Conservation (phyloP, 2,329 filamentous ascomycete genomes). For the Cyphellophora europaea region DNA sequence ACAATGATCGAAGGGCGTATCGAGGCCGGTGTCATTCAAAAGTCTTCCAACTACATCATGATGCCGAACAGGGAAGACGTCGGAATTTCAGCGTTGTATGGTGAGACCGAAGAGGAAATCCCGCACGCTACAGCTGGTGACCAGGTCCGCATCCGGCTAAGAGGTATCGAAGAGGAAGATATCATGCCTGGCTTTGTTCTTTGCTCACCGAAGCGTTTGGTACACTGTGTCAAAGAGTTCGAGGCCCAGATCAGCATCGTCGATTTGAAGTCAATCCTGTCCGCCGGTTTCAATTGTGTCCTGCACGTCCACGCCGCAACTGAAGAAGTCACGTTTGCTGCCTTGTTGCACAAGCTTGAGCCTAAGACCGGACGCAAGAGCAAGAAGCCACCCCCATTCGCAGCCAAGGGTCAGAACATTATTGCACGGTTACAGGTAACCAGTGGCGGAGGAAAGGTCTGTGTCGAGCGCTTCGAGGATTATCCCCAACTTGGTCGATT, state of each 20-base stretch:
- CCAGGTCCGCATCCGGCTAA: slow-evolving; percentile 83
- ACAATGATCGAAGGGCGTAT: slow-evolving; percentile 98
- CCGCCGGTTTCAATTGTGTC: slow-evolving; percentile 94
- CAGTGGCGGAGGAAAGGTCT: slow-evolving; percentile 76
- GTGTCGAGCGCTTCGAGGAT: slow-evolving; percentile 90
- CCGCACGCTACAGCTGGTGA: slow-evolving; percentile 77
- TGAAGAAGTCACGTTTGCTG: slow-evolving; percentile 88
- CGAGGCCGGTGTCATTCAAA: slow-evolving; percentile 88
- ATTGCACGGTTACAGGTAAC: slow-evolving; percentile 86
- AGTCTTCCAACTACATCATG: slow-evolving; percentile 75
- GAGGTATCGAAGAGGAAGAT: slow-evolving; percentile 95
- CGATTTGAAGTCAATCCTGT: slow-evolving; percentile 87
- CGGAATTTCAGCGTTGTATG: slow-evolving; percentile 76
- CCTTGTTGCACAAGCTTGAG: slow-evolving; percentile 85
- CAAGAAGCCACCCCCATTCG: slow-evolving; percentile 86
- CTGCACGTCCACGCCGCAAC: slow-evolving; percentile 95
- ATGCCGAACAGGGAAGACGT: slow-evolving; percentile 89
- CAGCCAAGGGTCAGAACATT: slow-evolving; percentile 69
- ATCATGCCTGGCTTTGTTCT: slow-evolving; percentile 92
- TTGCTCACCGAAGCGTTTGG: slow-evolving; percentile 85
- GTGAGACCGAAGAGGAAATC: slow-evolving; percentile 93
- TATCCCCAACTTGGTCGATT: slow-evolving; percentile 91
- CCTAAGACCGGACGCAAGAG: slow-evolving; percentile 90
- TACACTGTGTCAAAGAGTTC: slow-evolving; percentile 81
- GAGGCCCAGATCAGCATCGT: slow-evolving; percentile 95